phyloP scores from a whole-genome alignment of 2,329 filamentous ascomycete genomes.

The Bimuria novae-zelandiae region DNA sequence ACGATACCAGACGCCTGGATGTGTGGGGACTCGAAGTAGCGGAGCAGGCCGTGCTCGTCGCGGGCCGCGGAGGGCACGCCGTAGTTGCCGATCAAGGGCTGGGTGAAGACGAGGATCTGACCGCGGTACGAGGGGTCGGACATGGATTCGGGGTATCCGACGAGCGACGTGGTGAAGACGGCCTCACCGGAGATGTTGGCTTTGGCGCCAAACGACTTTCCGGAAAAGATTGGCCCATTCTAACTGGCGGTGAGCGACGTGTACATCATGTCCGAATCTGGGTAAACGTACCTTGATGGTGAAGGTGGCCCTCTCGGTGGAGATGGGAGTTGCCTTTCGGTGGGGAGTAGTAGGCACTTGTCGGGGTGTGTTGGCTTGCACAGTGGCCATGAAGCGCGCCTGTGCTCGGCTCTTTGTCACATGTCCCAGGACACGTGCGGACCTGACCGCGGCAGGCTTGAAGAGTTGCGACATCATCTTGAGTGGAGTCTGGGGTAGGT shows the following conservation, averaged over 20 bases:
- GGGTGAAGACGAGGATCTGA: conserved; percentile 97
- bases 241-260: conserved; percentile 49
- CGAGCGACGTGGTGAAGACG: conserved; percentile 96
- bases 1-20: conserved; percentile 96
- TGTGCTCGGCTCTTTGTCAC: conserved; percentile 51
- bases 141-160: conserved; percentile 93
- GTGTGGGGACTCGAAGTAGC: conserved; percentile 98
- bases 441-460: conserved; percentile 56
- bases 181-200: conserved; percentile 97
- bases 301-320: conserved; percentile 82
- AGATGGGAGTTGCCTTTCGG: conserved; percentile 67
- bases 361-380: conserved; percentile 71
- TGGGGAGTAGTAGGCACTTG: conserved; percentile 65
- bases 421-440: conserved; percentile 51
- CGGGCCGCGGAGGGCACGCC: conserved; percentile 86
- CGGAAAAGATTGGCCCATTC: conserved; percentile 95
- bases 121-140: conserved; percentile 73
- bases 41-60: conserved; percentile 87
- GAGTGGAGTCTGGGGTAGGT: conserved; percentile 31
- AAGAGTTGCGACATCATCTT: conserved; percentile 61
- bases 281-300: conserved; percentile 78
- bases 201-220: conserved; percentile 95
- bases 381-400: conserved; percentile 65
- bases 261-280: conserved; percentile 7
- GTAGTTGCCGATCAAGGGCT: conserved; percentile 98